These are phyloP conservation scores for Melampsora medusae DNA, from an alignment of 1,284 basidiomycete species.

Conservation along the genomic window DNA sequence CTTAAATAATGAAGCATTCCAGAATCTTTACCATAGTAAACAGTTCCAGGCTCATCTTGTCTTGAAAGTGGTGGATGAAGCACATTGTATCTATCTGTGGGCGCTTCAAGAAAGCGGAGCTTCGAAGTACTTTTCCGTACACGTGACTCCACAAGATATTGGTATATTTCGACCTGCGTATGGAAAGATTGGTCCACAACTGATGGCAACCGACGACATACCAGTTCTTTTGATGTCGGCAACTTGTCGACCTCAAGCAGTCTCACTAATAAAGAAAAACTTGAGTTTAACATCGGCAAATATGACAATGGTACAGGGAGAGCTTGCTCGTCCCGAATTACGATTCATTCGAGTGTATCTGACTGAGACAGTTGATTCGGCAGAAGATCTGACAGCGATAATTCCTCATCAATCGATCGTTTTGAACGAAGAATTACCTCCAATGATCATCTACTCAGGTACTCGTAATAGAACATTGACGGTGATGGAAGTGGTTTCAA, in stretches of 20 bases:
- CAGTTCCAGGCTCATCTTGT: neutral
- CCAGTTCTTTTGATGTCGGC: no score
- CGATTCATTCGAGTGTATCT: neutral
- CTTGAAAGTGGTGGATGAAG: no score
- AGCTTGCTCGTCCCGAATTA: neutral
- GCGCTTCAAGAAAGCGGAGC: neutral
- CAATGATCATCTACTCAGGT: neutral
- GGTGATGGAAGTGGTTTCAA: neutral
- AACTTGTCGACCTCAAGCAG: slow-evolving; percentile 10
- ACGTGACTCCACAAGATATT: neutral
- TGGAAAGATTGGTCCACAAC: neutral
- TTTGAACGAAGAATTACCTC: neutral
- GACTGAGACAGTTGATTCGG: neutral
- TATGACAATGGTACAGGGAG: no score
- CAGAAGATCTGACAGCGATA: neutral
- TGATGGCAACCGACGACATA: neutral
- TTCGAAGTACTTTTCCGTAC: neutral
- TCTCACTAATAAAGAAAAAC: slow-evolving; percentile 8
- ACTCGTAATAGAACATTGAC: neutral
- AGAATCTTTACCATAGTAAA: no score
- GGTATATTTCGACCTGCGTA: neutral
- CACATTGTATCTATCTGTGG: slow-evolving; percentile 10
- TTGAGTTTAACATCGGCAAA: neutral
- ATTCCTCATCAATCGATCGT: no score
- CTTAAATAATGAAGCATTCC: no score